Conservation (phyloP, 2,329 filamentous ascomycete genomes). For the Penicillium glabrum region DNA sequence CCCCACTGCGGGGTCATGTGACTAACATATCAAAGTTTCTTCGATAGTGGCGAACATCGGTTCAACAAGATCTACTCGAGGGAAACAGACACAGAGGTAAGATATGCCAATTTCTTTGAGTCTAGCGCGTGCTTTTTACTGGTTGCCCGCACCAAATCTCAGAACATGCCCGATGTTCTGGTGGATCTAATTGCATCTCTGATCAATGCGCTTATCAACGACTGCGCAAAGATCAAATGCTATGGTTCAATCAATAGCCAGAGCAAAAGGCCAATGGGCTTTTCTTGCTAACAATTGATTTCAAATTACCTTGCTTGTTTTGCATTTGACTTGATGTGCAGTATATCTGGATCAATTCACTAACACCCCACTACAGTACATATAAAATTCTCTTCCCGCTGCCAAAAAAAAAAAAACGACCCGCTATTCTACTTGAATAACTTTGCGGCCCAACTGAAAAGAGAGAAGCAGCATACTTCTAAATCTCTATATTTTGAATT, state of each 20-base stretch:
- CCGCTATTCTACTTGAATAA: not conserved
- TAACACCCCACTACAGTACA: conserved; percentile 9
- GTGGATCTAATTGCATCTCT: not conserved
- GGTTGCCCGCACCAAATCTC: not conserved
- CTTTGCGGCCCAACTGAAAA: not conserved
- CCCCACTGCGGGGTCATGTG: conserved; percentile 23
- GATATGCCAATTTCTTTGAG: not conserved
- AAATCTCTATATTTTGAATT: not conserved
- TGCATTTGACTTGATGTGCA: not conserved
- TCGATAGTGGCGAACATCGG: conserved; percentile 9
- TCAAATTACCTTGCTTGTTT: not conserved
- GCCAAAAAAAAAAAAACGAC: not conserved
- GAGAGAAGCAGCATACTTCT: not conserved
- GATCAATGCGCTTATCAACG: conserved; percentile 16
- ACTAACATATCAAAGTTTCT: conserved; percentile 26
- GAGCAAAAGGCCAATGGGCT: not conserved
- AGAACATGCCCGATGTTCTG: not conserved
- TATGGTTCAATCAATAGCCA: not conserved
- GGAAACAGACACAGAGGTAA: conserved; percentile 17
- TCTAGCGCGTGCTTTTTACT: not conserved
- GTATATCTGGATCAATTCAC: not conserved
- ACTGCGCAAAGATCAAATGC: conserved; percentile 7
- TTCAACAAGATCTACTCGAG: conserved; percentile 7
- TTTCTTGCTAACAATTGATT: not conserved
- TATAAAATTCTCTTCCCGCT: conserved; percentile 9